phyloP scores from a whole-genome alignment of 1,284 basidiomycete species.

The Athelia sp. region DNA sequence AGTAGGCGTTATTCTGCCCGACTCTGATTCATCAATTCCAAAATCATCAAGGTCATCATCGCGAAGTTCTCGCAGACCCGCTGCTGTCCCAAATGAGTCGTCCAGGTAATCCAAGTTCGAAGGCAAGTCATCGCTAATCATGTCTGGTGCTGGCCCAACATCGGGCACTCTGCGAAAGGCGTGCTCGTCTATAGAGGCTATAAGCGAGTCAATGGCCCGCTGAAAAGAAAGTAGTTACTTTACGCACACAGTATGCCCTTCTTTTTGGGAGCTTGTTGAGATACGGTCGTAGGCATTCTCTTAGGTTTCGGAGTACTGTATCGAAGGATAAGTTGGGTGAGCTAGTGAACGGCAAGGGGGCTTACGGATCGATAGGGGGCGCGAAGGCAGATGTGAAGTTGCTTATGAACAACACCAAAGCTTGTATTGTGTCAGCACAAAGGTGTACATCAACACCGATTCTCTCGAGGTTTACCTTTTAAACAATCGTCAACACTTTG shows the following conservation, averaged over 20 bases:
- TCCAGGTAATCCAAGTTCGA: slow-evolving; percentile 87
- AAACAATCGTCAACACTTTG: not conserved
- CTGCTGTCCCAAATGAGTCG: slow-evolving; percentile 72
- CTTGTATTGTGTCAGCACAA: slow-evolving; percentile 64
- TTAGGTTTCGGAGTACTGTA: slow-evolving; percentile 20
- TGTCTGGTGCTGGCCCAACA: slow-evolving; percentile 74
- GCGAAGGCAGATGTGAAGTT: slow-evolving; percentile 41
- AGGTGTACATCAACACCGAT: slow-evolving; percentile 50
- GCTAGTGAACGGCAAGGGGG: not conserved
- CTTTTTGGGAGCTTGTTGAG: slow-evolving; percentile 15
- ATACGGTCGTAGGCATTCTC: slow-evolving; percentile 31
- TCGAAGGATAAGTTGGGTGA: not conserved
- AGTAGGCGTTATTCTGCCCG: slow-evolving; percentile 16
- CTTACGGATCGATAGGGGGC: slow-evolving; percentile 28
- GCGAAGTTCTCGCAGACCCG: slow-evolving; percentile 64
- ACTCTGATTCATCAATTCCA: slow-evolving; percentile 37
- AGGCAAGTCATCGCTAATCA: slow-evolving; percentile 90
- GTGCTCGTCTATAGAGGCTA: slow-evolving; percentile 80
- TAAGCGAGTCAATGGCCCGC: slow-evolving; percentile 5
- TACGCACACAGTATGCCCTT: slow-evolving; percentile 31
- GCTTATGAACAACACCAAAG: slow-evolving; percentile 45
- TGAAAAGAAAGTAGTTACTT: slow-evolving; percentile 11
- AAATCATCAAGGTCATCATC: slow-evolving; percentile 72
- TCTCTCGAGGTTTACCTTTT: slow-evolving; percentile 44
- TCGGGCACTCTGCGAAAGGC: slow-evolving; percentile 77